A percentile compares a stretch with the other conserved stretches of the same genome.
Evolutionary conservation across 2,329 filamentous ascomycete genomes (phyloP).

Genomic region (Macrophomina tecta): DNA sequence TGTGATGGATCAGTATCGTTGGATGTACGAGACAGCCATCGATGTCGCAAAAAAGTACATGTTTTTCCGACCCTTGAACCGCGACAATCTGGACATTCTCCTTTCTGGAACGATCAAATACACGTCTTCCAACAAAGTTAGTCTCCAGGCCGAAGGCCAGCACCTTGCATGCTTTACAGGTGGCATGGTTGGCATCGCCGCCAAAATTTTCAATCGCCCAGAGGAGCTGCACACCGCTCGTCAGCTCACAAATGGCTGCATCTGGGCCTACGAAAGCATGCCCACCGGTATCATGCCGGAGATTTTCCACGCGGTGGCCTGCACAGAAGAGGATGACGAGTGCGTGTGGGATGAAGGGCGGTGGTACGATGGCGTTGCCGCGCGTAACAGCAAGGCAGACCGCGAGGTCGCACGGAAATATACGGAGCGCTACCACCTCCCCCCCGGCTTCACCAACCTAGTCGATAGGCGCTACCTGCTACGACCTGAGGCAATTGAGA

Average conservation of each 20-base stretch:
- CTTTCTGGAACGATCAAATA: conserved; percentile 66
- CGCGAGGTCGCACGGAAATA: conserved; percentile 40
- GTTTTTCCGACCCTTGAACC: conserved; percentile 78
- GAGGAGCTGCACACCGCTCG: conserved; percentile 57
- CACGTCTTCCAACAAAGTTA: conserved; percentile 52
- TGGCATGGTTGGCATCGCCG: conserved; percentile 61
- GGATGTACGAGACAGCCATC: conserved; percentile 72
- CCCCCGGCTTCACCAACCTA: conserved; percentile 41
- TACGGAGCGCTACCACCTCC: conserved; percentile 42
- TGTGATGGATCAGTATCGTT: conserved; percentile 71
- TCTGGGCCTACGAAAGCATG: conserved; percentile 60
- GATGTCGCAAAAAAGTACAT: conserved; percentile 74
- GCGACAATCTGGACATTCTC: conserved; percentile 71
- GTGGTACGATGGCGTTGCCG: conserved; percentile 49
- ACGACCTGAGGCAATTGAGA: conserved; percentile 66
- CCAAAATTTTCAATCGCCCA: conserved; percentile 57
- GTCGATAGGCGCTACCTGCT: conserved; percentile 43
- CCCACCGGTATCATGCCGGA: conserved; percentile 63
- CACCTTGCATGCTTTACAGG: conserved; percentile 62
- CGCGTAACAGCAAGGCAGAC: conserved; percentile 30
- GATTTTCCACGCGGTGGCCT: conserved; percentile 50
- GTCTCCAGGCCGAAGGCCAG: conserved; percentile 52
- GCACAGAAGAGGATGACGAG: conserved; percentile 46
- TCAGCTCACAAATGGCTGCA: conserved; percentile 61
- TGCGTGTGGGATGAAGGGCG: conserved; percentile 52